Conservation (phyloP, 2,329 filamentous ascomycete species). For the Phaeosphaeriaceae sp. region DNA sequence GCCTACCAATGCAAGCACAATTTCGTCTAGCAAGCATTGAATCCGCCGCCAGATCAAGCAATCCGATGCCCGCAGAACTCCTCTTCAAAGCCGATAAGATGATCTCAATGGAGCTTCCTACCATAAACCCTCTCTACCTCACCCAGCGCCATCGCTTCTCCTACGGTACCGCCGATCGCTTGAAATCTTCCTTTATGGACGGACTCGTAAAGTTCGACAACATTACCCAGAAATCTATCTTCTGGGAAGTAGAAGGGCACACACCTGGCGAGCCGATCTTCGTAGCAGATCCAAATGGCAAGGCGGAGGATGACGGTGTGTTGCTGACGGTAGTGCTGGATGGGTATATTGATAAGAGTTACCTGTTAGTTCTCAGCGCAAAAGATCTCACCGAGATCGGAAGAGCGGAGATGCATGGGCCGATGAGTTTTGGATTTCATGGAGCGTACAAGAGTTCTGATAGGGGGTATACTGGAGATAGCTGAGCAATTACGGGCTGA, state of each 20-base stretch:
- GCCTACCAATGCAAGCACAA: constrained; percentile 36
- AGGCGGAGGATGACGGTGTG: constrained; percentile 68
- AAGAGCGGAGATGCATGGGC: constrained; percentile 66
- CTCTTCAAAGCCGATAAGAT: constrained; percentile 45
- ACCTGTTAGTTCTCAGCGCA: constrained; percentile 70
- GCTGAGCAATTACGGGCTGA: constrained; percentile 3
- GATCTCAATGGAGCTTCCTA: constrained; percentile 65
- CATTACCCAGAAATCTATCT: constrained; percentile 56
- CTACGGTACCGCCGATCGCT: constrained; percentile 64
- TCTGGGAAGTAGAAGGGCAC: constrained; percentile 67
- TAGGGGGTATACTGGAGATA: constrained; percentile 18
- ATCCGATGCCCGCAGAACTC: constrained; percentile 14
- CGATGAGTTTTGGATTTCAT: constrained; percentile 70
- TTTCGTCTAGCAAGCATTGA: constrained; percentile 45
- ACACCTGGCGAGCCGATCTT: constrained; percentile 75
- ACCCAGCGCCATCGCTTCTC: constrained; percentile 65
- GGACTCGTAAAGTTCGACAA: constrained; percentile 70
- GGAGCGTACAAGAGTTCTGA: constrained; percentile 56
- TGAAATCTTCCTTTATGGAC: constrained; percentile 67
- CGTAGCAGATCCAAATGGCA: constrained; percentile 58
- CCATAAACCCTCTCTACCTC: constrained; percentile 65
- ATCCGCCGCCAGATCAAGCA: constrained; percentile 24
- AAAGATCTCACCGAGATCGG: constrained; percentile 68
- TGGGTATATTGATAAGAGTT: constrained; percentile 64
- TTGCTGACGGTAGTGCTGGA: constrained; percentile 70